These are phyloP conservation scores for Pelargonium myrrhifolium DNA, from an alignment of 441 rosid genomes.

Conservation along the genomic window DNA sequence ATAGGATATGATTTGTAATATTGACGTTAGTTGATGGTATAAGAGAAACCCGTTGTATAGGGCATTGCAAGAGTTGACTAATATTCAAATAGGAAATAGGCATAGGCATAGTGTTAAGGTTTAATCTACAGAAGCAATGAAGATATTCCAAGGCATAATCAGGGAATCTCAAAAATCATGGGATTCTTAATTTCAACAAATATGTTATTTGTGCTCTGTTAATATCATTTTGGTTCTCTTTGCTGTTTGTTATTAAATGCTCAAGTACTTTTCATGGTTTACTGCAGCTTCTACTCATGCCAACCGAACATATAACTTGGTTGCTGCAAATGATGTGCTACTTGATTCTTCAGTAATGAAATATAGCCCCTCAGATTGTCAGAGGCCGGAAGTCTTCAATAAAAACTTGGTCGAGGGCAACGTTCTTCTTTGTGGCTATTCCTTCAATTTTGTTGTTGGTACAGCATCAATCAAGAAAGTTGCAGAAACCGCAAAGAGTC, in stretches of 20 bases:
- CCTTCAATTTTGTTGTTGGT: conserved; percentile 56
- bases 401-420: conserved; percentile 31
- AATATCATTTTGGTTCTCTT: background rate
- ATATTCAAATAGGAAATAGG: too few species aligned
- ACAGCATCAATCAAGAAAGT: conserved; percentile 26
- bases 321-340: conserved; percentile 82
- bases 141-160: too few species aligned
- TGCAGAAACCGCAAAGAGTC: conserved; percentile 23
- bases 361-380: conserved; percentile 25
- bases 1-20: too few species aligned
- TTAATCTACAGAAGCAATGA: background rate
- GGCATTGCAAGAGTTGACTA: too few species aligned
- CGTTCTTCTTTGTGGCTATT: conserved; percentile 93
- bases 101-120: background rate
- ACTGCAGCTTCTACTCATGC: conserved; percentile 69
- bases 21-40: too few species aligned
- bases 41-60: too few species aligned
- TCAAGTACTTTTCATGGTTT: background rate
- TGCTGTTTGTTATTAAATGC: background rate
- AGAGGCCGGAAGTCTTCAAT: conserved; percentile 25
- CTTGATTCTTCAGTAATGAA: conserved; percentile 22
- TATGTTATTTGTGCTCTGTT: too few species aligned
- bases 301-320: conserved; percentile 22
- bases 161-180: too few species aligned
- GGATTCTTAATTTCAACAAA: too few species aligned